phyloP scores from a whole-genome alignment of 257 asterid species.

The Paraleonurus japonicus region DNA sequence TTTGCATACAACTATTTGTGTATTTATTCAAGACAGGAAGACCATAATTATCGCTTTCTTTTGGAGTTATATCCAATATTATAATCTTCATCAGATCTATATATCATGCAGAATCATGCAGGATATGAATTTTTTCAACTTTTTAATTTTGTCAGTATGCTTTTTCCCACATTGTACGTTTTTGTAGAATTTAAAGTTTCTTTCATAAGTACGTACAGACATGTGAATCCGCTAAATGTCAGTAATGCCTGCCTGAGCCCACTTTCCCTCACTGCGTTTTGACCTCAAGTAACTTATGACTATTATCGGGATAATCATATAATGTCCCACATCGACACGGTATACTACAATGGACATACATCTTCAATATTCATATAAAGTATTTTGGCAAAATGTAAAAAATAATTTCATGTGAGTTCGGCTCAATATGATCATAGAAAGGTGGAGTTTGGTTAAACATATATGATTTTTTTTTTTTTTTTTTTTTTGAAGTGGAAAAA shows the following conservation, averaged over 20 bases:
- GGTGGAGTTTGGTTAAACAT: no score
- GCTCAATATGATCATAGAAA: no score
- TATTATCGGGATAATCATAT: no score
- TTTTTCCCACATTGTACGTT: background rate
- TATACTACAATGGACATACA: no score
- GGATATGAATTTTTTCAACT: background rate
- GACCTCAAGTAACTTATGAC: no score
- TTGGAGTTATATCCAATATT: conserved; percentile 26
- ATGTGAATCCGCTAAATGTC: conserved; percentile 28
- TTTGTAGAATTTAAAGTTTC: background rate
- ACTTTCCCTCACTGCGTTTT: conserved; percentile 17
- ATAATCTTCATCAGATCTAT: conserved; percentile 31
- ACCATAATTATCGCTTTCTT: conserved; percentile 29
- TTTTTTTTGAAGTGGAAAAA: background rate
- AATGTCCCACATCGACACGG: no score
- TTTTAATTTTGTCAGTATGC: background rate
- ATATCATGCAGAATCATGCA: conserved; percentile 26
- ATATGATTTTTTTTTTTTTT: no score
- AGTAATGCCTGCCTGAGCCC: background rate
- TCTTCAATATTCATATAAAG: no score
- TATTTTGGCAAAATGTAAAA: no score
- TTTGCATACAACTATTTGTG: conserved; percentile 7
- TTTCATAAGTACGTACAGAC: conserved; percentile 25
- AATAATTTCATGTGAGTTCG: no score
- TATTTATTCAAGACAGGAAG: conserved; percentile 26